Percentiles rank a stretch among this genome's conserved stretches.
phyloP scores from a whole-genome alignment of 106 monocot genomes.

The Xerophyta viscosa region DNA sequence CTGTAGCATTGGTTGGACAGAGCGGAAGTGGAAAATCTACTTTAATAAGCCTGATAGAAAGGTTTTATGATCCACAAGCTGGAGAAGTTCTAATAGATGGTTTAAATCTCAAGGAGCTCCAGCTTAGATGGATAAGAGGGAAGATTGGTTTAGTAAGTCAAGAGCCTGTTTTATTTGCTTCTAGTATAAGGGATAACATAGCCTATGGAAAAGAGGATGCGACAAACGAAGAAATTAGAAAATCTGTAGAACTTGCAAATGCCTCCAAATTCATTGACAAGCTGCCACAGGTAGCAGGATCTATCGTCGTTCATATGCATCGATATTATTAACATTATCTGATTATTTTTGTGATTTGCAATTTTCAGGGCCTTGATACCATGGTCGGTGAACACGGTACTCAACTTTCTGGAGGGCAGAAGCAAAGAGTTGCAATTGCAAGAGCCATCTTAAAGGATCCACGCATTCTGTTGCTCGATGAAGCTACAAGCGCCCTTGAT shows the following conservation, averaged over 20 bases:
- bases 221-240: constrained; percentile 33
- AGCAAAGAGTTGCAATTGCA: constrained; percentile 56
- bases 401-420: constrained; percentile 49
- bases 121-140: constrained; percentile 40
- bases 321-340: neutral
- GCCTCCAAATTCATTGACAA: constrained; percentile 46
- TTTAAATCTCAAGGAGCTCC: constrained; percentile 32
- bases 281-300: constrained; percentile 44
- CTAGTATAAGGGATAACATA: constrained; percentile 38
- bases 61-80: constrained; percentile 42
- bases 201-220: constrained; percentile 39
- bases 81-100: constrained; percentile 45
- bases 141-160: constrained; percentile 48
- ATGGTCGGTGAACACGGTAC: constrained; percentile 59
- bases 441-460: constrained; percentile 51
- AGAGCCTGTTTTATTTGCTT: constrained; percentile 39
- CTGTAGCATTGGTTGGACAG: constrained; percentile 36
- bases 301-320: too few relatives aligned
- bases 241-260: constrained; percentile 36
- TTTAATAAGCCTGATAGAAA: constrained; percentile 29
- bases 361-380: constrained; percentile 46
- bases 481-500: constrained; percentile 63
- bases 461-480: constrained; percentile 42
- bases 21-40: constrained; percentile 53
- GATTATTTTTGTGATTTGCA: neutral